Evolutionary conservation across 352 stramenopile genomes (phyloP).

Genomic region (Pythium dissimile): DNA sequence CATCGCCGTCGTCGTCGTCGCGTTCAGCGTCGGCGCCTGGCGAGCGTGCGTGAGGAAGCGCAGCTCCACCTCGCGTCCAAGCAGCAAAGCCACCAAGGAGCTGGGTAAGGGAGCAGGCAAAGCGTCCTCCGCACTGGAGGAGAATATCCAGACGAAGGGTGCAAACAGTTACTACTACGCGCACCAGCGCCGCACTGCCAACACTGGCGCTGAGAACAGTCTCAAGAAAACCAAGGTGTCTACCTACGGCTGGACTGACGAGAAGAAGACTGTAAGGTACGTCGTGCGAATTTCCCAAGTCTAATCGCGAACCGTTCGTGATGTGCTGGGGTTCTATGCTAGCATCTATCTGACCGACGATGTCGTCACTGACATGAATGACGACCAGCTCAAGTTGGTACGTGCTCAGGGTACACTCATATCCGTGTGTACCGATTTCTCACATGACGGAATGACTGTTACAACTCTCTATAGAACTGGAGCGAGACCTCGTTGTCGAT

Average conservation of each 20-base stretch:
- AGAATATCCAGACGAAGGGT: constrained; percentile 65
- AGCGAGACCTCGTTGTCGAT: constrained; percentile 74
- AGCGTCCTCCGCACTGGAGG: constrained; percentile 40
- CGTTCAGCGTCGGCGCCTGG: constrained; percentile 12
- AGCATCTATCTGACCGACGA: constrained; percentile 82
- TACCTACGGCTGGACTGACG: constrained; percentile 78
- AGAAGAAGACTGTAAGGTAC: constrained; percentile 60
- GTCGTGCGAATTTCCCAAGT: constrained; percentile 1
- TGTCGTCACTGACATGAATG: constrained; percentile 41
- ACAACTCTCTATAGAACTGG: constrained; percentile 53
- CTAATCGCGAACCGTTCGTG: neutral
- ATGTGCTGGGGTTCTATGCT: neutral
- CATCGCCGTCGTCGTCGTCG: constrained; percentile 26
- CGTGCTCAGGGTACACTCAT: constrained; percentile 4
- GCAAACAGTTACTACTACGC: constrained; percentile 87
- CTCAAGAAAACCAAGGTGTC: constrained; percentile 60
- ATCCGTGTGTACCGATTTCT: too few species aligned
- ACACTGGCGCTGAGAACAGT: constrained; percentile 7
- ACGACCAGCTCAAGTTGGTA: constrained; percentile 66
- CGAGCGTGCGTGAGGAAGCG: neutral
- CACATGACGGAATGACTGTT: too few species aligned
- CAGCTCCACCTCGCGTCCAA: neutral
- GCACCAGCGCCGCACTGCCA: constrained; percentile 37
- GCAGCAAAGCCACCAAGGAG: neutral
- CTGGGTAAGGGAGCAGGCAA: too few species aligned